Percentiles rank a stretch among this genome's conserved stretches.
These are phyloP conservation scores for Fusarium globosum DNA, from an alignment of 2,329 filamentous ascomycete species.

Conservation along the genomic window DNA sequence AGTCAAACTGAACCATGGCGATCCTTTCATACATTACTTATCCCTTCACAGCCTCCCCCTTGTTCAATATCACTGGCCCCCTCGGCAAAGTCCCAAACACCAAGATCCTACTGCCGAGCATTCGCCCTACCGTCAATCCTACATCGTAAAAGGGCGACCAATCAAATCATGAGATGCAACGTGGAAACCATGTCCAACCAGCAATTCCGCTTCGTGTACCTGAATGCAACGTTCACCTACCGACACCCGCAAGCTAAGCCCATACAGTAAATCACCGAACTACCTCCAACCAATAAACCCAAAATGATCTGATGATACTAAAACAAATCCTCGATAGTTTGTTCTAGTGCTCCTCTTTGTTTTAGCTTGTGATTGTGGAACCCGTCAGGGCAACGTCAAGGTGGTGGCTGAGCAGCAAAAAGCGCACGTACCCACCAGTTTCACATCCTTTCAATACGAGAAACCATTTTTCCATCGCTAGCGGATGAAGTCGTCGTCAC, in stretches of 20 bases:
- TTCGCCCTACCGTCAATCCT: not conserved
- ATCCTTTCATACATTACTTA: not conserved
- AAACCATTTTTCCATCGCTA: not conserved
- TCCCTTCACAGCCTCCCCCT: not conserved
- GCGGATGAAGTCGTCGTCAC: not conserved
- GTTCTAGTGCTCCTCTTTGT: not conserved
- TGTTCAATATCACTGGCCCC: not conserved
- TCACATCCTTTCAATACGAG: not conserved
- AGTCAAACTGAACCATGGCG: not conserved
- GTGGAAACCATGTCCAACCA: not conserved
- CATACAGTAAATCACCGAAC: not conserved
- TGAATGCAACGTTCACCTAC: not conserved
- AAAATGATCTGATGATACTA: not conserved
- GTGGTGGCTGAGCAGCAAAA: conserved; percentile 6
- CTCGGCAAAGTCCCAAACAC: too few species aligned
- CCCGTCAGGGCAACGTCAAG: not conserved
- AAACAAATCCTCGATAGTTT: not conserved
- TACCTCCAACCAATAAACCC: not conserved
- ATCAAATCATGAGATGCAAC: not conserved
- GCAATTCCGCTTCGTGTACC: not conserved
- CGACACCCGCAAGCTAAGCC: not conserved
- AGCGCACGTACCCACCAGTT: not conserved
- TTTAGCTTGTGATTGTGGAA: conserved; percentile 9
- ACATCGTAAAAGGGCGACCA: not conserved
- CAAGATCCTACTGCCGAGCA: not conserved